These are phyloP conservation scores for Backusella mclennaniae DNA, from an alignment of 192 early-diverging fungal species.

Conservation along the genomic window DNA sequence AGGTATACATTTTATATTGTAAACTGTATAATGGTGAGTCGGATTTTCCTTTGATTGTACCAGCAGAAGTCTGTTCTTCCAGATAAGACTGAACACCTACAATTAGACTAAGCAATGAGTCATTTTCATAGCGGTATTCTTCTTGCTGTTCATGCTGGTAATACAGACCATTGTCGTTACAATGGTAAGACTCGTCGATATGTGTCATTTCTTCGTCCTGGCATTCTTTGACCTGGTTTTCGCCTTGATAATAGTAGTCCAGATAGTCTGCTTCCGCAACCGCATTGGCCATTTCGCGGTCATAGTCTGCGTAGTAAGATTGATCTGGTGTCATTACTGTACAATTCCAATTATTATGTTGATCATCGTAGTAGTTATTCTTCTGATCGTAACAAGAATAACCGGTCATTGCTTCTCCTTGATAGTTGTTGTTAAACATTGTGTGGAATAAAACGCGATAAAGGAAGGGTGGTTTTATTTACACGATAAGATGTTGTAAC, in stretches of 20 bases:
- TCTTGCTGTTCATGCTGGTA: background rate
- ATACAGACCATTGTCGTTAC: background rate
- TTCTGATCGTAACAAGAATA: background rate
- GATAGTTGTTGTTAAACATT: background rate
- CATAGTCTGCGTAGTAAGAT: background rate
- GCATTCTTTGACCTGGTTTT: background rate
- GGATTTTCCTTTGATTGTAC: background rate
- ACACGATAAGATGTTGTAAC: background rate
- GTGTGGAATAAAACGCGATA: background rate
- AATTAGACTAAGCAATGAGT: background rate
- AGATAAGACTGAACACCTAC: background rate
- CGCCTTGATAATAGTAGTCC: background rate
- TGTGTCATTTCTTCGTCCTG: background rate
- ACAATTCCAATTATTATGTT: background rate
- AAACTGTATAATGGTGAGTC: constrained; percentile 32
- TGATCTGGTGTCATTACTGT: background rate
- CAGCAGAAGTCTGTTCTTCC: background rate
- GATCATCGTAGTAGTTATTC: background rate
- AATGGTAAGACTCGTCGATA: background rate
- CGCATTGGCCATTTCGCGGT: background rate
- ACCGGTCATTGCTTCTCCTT: background rate
- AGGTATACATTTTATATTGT: constrained; percentile 36
- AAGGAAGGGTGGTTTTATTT: background rate
- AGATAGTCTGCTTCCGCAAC: background rate
- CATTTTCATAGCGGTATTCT: background rate